phyloP scores from a whole-genome alignment of 192 early-diverging fungal genomes.

The Backusella parvicylindrica region DNA sequence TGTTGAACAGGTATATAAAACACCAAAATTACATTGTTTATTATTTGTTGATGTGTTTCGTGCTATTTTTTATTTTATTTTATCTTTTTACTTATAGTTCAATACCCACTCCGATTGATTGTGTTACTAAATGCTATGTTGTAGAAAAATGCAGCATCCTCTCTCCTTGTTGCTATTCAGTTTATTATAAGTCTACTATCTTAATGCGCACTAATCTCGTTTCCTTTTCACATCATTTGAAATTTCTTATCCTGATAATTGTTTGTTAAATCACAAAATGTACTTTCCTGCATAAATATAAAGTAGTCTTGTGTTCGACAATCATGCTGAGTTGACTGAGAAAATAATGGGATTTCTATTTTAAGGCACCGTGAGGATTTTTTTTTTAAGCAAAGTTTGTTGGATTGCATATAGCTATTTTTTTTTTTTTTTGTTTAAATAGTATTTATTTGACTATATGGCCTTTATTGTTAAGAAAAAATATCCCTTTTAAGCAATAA shows the following conservation, averaged over 20 bases:
- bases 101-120: not conserved
- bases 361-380: not conserved
- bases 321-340: not conserved
- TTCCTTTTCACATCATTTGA: not conserved
- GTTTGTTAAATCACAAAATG: not conserved
- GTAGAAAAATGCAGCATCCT: not conserved
- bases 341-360: not conserved
- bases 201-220: not conserved
- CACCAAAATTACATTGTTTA: not conserved
- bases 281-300: not conserved
- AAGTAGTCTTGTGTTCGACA: not conserved
- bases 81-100: no score
- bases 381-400: not conserved
- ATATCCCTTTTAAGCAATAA: not conserved
- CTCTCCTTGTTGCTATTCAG: not conserved
- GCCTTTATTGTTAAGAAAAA: not conserved
- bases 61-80: not conserved
- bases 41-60: not conserved
- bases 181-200: not conserved
- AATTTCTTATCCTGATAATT: not conserved
- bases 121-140: no score
- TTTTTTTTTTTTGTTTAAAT: not conserved
- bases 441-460: no score
- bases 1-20: not conserved
- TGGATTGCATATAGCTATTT: no score